Base-by-base conservation (phyloP, 768 basidiomycete genomes). In the Cystofilobasidium capitatum region DNA sequence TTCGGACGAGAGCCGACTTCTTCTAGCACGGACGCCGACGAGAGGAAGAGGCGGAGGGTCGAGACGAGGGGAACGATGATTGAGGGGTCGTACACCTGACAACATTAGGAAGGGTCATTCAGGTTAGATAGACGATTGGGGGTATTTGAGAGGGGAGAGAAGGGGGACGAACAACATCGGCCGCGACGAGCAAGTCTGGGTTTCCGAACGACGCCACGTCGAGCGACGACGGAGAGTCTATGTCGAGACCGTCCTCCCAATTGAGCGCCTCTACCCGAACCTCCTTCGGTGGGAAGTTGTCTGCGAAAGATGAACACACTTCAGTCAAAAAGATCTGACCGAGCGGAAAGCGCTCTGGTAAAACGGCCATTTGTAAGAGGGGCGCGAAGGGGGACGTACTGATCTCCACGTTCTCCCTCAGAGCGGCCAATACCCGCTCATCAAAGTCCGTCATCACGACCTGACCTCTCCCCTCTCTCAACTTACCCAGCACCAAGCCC, bases 131-230 rank as follows among this genome's bases (percentile, higher is more conserved):
- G 10, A 54, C 31, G 51, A 24, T n/a, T 12, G n/a, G 51, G 31
- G 51, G n/a, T n/a, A 24, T 54, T 14, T 16, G 35, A n/a, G n/a
- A 22, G 20, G 33, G 6, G 39, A n/a, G 20, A 47, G 24, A 40
- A 29, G n/a, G 20, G 17, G 35, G 47, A 62, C 67, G 42, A 0
- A 69, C 68, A 4, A 69, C 68, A 42, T 69, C 68, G 9, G 68
- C 68, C 4, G 68, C 68, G 16, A 69, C 26, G 26, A 69, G 42
- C 14, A 69, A 35, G 5, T 59, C 58, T 16, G 62, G 57, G 1
- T 58, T 17, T 1, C 39, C 2, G 29, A 22, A 2, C 5, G 44
- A 16, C 1, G 44, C 26, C 9, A 62, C 14, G 16, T 33, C 22
- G 12, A 54, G 29, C 20, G 14, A 8, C 2, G 7, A n/a, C n/a